Evolutionary conservation across 2,329 filamentous ascomycete species (phyloP).

Genomic region (Penicillium sp.): DNA sequence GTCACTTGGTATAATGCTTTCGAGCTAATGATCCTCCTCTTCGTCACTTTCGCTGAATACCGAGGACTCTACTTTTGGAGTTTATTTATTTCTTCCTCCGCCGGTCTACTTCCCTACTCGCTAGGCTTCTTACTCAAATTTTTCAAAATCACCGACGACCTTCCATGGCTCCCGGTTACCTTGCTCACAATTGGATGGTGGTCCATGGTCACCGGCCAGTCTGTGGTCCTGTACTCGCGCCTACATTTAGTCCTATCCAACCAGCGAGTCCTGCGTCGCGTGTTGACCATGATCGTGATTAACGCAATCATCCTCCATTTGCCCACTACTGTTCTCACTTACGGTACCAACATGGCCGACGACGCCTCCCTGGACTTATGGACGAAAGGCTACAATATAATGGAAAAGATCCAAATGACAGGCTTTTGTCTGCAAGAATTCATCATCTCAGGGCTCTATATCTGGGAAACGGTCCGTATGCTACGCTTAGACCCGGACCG

Average conservation of each 20-base stretch:
- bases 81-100: conserved; percentile 45
- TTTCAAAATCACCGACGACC: conserved; percentile 38
- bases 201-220: conserved; percentile 51
- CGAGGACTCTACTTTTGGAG: conserved; percentile 54
- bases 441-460: conserved; percentile 55
- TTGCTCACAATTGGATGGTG: conserved; percentile 50
- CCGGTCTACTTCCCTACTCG: conserved; percentile 48
- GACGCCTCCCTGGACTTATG: conserved; percentile 22
- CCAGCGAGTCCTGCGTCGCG: conserved; percentile 40
- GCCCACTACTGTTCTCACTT: conserved; percentile 49
- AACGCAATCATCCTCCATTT: conserved; percentile 47
- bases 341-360: conserved; percentile 42
- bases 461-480: conserved; percentile 55
- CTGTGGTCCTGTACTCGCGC: conserved; percentile 52
- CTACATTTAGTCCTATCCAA: conserved; percentile 49
- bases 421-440: conserved; percentile 59
- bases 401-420: conserved; percentile 59
- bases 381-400: conserved; percentile 43
- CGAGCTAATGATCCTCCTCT: conserved; percentile 51
- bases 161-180: conserved; percentile 41
- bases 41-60: conserved; percentile 50
- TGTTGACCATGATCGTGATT: conserved; percentile 50
- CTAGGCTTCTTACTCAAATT: conserved; percentile 52
- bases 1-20: conserved; percentile 53
- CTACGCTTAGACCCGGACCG: conserved; percentile 48